Evolutionary conservation across 495 filamentous ascomycete genomes (phyloP).

Genomic region (Hypoxylon intermedium): DNA sequence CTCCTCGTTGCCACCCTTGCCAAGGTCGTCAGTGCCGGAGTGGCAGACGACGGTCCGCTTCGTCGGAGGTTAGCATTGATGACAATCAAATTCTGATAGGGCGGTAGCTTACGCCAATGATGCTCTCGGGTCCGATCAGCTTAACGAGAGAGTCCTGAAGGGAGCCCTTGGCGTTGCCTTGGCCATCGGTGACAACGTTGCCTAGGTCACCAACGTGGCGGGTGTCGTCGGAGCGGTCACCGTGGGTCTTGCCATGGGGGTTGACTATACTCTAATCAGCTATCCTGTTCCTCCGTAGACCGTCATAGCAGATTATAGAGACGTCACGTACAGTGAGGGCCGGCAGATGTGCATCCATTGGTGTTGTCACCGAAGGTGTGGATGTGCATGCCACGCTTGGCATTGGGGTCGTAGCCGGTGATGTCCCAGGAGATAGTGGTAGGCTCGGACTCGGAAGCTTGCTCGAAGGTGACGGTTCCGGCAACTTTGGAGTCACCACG

Average conservation of each 20-base stretch:
- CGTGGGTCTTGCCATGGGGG: constrained; percentile 89
- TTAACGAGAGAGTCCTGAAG: constrained; percentile 82
- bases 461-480: constrained; percentile 94
- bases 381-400: constrained; percentile 95
- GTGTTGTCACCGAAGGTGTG: constrained; percentile 99
- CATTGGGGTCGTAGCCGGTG: constrained; percentile 89
- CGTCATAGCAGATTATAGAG: background rate
- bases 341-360: constrained; percentile 98
- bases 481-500: constrained; percentile 94
- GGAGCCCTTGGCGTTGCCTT: constrained; percentile 84
- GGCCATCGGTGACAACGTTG: constrained; percentile 92
- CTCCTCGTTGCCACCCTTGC: constrained; percentile 86
- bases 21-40: constrained; percentile 93
- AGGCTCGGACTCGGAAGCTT: constrained; percentile 75
- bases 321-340: constrained; percentile 82
- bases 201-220: constrained; percentile 97
- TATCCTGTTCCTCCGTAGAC: background rate
- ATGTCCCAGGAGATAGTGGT: constrained; percentile 94
- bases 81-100: background rate
- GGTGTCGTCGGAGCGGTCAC: constrained; percentile 77
- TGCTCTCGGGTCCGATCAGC: constrained; percentile 93
- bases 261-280: constrained; percentile 71
- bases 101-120: constrained; percentile 80
- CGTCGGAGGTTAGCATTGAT: constrained; percentile 11
- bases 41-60: constrained; percentile 96